These are phyloP conservation scores for Didymella pinodella DNA, from an alignment of 2,329 filamentous ascomycete genomes.

Conservation along the genomic window DNA sequence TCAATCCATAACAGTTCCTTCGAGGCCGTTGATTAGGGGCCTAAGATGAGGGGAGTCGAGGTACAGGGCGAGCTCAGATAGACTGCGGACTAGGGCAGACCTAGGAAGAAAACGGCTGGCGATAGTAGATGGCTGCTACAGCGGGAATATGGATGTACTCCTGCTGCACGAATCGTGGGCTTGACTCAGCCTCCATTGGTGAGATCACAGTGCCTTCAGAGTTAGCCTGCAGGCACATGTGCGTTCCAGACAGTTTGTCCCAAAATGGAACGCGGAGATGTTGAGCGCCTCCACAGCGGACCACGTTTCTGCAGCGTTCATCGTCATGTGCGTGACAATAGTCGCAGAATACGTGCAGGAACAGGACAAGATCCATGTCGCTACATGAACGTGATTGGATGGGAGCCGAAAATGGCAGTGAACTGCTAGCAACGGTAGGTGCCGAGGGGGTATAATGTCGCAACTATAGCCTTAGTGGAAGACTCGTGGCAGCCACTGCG, in stretches of 20 bases:
- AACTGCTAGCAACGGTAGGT: constrained; percentile 20
- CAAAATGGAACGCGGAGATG: constrained; percentile 26
- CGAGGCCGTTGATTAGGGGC: constrained; percentile 7
- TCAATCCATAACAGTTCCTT: constrained; percentile 15
- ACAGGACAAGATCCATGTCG: constrained; percentile 22
- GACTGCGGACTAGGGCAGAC: constrained; percentile 7
- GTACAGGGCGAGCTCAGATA: constrained; percentile 11
- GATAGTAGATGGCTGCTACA: constrained; percentile 4
- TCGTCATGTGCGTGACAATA: constrained; percentile 32
- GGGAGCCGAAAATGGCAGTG: constrained; percentile 16
- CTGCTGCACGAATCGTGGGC: constrained; percentile 16
- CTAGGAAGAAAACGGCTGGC: constrained; percentile 14
- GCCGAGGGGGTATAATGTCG: constrained; percentile 31
- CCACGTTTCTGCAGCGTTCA: constrained; percentile 33
- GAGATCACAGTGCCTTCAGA: constrained; percentile 17
- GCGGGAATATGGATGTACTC: constrained; percentile 12
- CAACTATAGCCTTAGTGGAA: constrained; percentile 27
- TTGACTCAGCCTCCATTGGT: constrained; percentile 19
- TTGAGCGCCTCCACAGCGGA: constrained; percentile 18
- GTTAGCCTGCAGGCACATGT: constrained; percentile 21
- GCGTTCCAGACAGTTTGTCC: constrained; percentile 28
- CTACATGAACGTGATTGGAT: constrained; percentile 19
- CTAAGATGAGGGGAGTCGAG: constrained; percentile 9
- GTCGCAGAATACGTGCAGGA: constrained; percentile 30
- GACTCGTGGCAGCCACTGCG: constrained; percentile 19